Percentiles rank a stretch among this genome's conserved stretches.
Conservation (phyloP, 352 stramenopile species). For the Phytophthora europaea region DNA sequence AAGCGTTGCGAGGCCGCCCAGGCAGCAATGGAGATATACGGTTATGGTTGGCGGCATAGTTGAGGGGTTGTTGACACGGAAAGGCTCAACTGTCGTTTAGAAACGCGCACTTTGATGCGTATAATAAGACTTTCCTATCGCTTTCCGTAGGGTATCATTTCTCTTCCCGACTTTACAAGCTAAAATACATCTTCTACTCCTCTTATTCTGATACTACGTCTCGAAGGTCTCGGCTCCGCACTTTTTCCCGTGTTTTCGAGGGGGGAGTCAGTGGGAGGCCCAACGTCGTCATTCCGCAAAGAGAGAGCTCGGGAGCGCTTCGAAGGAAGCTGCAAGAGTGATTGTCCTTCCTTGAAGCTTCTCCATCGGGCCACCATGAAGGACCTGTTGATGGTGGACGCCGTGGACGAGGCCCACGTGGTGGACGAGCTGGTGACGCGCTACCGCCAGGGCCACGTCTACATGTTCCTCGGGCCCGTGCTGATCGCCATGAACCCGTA, state of each 20-base stretch:
- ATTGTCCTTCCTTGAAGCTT: not conserved
- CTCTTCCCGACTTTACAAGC: not conserved
- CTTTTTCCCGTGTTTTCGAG: conserved; percentile 8
- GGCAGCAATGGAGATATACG: conserved; percentile 31
- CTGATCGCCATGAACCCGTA: conserved; percentile 94
- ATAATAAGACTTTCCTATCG: not conserved
- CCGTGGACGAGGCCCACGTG: conserved; percentile 80
- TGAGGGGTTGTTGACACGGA: conserved; percentile 17
- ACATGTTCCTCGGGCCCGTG: conserved; percentile 93
- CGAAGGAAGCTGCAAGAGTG: not conserved
- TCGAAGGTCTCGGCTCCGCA: conserved; percentile 1
- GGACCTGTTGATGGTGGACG: conserved; percentile 86
- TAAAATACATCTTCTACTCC: not conserved
- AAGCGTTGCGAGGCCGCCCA: conserved; percentile 15
- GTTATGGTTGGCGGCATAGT: conserved; percentile 22
- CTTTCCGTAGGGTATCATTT: not conserved
- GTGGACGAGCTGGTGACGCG: conserved; percentile 82
- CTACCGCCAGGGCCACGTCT: conserved; percentile 87
- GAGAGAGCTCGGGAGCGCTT: conserved; percentile 27
- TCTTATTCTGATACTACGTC: conserved; percentile 18
- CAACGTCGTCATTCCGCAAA: conserved; percentile 43
- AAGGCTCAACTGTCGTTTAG: conserved; percentile 32
- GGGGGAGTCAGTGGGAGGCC: conserved; percentile 31
- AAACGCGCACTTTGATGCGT: conserved; percentile 12
- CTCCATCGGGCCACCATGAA: conserved; percentile 37